Conservation (phyloP, 1,139 yeast genomes). For the Hemisphaericaspora lyxosophila region DNA sequence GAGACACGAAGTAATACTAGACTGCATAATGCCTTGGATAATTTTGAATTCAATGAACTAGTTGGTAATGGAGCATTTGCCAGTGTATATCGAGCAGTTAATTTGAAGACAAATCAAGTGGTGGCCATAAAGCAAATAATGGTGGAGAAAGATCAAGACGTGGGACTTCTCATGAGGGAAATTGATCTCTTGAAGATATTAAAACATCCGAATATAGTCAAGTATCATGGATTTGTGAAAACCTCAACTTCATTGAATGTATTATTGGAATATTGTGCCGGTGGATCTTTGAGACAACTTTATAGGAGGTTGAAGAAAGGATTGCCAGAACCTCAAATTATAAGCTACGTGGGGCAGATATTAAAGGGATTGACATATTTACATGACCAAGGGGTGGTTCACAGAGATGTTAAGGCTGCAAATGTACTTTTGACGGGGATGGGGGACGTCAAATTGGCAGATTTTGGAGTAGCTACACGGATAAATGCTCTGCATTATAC, state of each 20-base stretch:
- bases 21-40: constrained; percentile 46
- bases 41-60: constrained; percentile 63
- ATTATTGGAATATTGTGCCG: constrained; percentile 73
- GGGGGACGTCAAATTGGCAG: constrained; percentile 69
- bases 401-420: constrained; percentile 78
- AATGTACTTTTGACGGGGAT: constrained; percentile 63
- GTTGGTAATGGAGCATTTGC: constrained; percentile 97
- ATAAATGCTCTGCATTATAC: constrained; percentile 44
- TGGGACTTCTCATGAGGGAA: constrained; percentile 69
- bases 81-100: constrained; percentile 80
- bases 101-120: constrained; percentile 60
- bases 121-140: constrained; percentile 86
- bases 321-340: constrained; percentile 61
- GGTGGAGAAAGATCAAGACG: constrained; percentile 48
- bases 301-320: constrained; percentile 56
- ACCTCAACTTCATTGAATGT: constrained; percentile 67
- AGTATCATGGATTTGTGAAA: constrained; percentile 84
- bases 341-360: constrained; percentile 65
- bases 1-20: constrained; percentile 43
- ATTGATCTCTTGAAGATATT: constrained; percentile 79
- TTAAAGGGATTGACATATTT: constrained; percentile 68
- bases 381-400: constrained; percentile 73
- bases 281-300: constrained; percentile 77
- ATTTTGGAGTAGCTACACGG: constrained; percentile 75
- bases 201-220: constrained; percentile 83